These are phyloP conservation scores for Priceomyces fermenticarens DNA, from an alignment of 805 yeast species.

Conservation along the genomic window DNA sequence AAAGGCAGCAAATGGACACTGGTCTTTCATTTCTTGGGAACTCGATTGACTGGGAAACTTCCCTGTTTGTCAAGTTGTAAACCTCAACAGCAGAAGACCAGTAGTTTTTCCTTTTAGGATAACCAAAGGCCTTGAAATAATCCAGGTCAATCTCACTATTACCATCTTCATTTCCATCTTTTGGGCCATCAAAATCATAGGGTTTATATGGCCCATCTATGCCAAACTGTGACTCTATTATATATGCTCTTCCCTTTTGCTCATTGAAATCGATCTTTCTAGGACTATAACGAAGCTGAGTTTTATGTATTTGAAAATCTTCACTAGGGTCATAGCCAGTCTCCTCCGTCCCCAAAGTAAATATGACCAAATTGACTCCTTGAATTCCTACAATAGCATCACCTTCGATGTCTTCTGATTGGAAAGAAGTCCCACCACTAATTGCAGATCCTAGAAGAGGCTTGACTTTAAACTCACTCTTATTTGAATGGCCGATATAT, in stretches of 20 bases:
- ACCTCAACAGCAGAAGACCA: conserved; percentile 60
- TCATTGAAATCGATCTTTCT: conserved; percentile 33
- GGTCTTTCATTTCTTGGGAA: conserved; percentile 43
- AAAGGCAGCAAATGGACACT: conserved; percentile 28
- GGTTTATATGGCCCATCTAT: conserved; percentile 25
- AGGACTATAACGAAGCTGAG: conserved; percentile 52
- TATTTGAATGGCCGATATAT: conserved; percentile 49
- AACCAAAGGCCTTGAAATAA: conserved; percentile 46
- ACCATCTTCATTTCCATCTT: neutral
- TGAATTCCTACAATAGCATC: conserved; percentile 64
- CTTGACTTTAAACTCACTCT: conserved; percentile 37
- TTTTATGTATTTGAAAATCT: conserved; percentile 25
- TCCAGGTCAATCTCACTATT: conserved; percentile 20
- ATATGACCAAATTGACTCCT: conserved; percentile 50
- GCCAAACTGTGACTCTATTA: conserved; percentile 46
- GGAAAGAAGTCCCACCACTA: conserved; percentile 49
- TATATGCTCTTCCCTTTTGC: conserved; percentile 28
- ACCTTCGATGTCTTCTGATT: conserved; percentile 58
- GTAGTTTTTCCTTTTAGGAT: conserved; percentile 17
- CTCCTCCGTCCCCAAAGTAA: conserved; percentile 47
- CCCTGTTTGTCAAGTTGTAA: conserved; percentile 30
- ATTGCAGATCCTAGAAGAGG: conserved; percentile 47
- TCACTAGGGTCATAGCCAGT: conserved; percentile 21
- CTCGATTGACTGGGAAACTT: conserved; percentile 43
- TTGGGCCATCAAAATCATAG: conserved; percentile 6